These are phyloP conservation scores for Dioszegia aurantiaca DNA, from an alignment of 768 basidiomycete genomes.

Conservation along the genomic window DNA sequence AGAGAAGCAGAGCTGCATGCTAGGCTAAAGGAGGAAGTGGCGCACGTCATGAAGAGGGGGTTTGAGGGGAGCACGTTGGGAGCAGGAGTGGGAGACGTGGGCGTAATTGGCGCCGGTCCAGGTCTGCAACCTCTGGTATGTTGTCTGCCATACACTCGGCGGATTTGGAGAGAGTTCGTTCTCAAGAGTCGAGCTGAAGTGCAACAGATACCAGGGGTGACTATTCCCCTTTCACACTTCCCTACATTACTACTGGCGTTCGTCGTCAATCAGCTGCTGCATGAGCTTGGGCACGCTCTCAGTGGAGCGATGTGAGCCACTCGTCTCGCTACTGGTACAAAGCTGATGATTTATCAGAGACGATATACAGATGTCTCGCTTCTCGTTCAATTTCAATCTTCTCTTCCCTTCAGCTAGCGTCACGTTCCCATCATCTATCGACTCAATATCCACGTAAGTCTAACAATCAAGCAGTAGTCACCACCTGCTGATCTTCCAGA, in stretches of 20 bases:
- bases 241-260: conserved; percentile 66
- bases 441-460: conserved; percentile 54
- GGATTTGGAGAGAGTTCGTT: background rate
- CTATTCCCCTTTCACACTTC: conserved; percentile 69
- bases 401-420: conserved; percentile 75
- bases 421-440: conserved; percentile 58
- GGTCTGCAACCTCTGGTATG: conserved; percentile 40
- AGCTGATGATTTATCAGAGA: conserved; percentile 57
- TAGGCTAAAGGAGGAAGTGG: conserved; percentile 7
- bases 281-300: conserved; percentile 77
- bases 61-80: background rate
- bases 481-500: conserved; percentile 14
- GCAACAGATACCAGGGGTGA: conserved; percentile 73
- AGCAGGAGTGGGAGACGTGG: background rate
- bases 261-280: conserved; percentile 65
- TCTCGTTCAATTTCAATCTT: conserved; percentile 63
- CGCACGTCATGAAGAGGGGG: conserved; percentile 11
- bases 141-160: background rate
- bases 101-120: conserved; percentile 3
- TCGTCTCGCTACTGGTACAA: background rate
- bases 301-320: conserved; percentile 67
- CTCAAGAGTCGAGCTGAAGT: background rate
- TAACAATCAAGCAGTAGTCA: background rate
- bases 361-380: conserved; percentile 61
- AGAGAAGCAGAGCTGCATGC: conserved; percentile 33